These are phyloP conservation scores for Yarrowia divulgata DNA, from an alignment of 805 yeast genomes.

Conservation along the genomic window DNA sequence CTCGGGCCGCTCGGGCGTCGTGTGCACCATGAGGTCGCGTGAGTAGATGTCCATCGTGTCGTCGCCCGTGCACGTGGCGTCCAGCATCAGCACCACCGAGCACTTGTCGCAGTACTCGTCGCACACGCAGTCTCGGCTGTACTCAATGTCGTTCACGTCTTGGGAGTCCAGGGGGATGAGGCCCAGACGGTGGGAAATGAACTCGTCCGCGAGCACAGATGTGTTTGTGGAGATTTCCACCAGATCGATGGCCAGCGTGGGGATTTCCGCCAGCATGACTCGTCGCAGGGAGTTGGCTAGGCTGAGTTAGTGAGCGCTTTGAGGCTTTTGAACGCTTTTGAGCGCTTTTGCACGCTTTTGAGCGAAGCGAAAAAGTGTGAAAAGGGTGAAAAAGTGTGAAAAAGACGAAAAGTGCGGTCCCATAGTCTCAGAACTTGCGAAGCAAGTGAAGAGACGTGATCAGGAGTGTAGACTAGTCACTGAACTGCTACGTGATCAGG, in stretches of 20 bases:
- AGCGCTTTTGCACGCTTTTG: too few species aligned
- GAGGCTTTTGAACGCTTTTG: not conserved
- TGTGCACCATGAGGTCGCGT: conserved; percentile 69
- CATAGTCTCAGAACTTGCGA: not conserved
- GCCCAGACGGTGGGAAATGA: conserved; percentile 92
- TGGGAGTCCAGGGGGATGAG: conserved; percentile 85
- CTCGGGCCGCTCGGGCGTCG: conserved; percentile 53
- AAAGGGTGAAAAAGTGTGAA: too few species aligned
- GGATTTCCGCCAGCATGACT: conserved; percentile 93
- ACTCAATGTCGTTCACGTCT: conserved; percentile 82
- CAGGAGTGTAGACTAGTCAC: too few species aligned
- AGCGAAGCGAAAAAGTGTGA: not conserved
- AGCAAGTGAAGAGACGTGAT: not conserved
- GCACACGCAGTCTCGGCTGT: conserved; percentile 91
- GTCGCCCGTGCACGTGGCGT: conserved; percentile 89
- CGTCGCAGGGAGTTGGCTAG: conserved; percentile 92
- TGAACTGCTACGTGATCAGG: too few species aligned
- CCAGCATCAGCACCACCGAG: conserved; percentile 82
- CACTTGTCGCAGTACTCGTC: conserved; percentile 97
- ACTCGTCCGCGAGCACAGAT: conserved; percentile 95
- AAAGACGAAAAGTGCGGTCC: too few species aligned
- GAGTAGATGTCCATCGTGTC: conserved; percentile 90
- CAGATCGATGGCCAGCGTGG: conserved; percentile 93
- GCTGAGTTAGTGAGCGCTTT: conserved; percentile 40
- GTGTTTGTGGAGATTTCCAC: conserved; percentile 94